Base-by-base conservation (phyloP, 306 rosid species). In the Casuarina equisetifolia region DNA sequence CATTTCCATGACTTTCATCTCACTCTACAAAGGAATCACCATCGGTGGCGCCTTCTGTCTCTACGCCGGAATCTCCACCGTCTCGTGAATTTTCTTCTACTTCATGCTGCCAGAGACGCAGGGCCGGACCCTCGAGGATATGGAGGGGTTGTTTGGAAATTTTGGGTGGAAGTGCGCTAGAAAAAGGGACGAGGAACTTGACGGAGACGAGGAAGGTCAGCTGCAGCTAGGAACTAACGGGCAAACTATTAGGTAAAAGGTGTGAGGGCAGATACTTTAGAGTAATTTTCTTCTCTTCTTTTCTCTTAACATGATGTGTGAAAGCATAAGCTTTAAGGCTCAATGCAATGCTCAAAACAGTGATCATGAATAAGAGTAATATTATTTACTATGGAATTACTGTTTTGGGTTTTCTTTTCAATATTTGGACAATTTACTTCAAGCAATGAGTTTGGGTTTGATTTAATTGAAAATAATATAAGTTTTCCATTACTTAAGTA, bases 1-100 rank as follows among this genome's bases (percentile, higher is more conserved):
- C 16, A 48, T 94, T 0, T 78, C 94, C 9, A 94, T 92, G 96
- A 92, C 94, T 0, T 94, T 92, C 74, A 0, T 94, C 5, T 94
- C 98, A n/a, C 49, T 94, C 0, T 6, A 32, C 4, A 12, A 85
- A 0, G 97, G 66, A 0, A 88, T 94, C 4, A 77, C 94, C 0
- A 88, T 89, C 46, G 96, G 94, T 1, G 98, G 98, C 9, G 89
- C 93, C 51, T 94, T 94, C 84, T 92, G 89, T 17, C 84, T 94
- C 0, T 94, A 74, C 40, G 86, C 77, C 1, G 82, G 79, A 0
- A 64, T 92, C 6, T 94, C 98, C 0, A 0, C 49, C 0, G 59
- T 70, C 19, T 91, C 85, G 0, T 92, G 89, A 90, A 5, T 85
- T 10, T 94, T 94, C 77, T 89, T 90, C 54, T 94, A 74, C 6